Percentiles rank a stretch among this genome's conserved stretches.
Evolutionary conservation across 176 grass and related monocot genomes (phyloP).

Genomic region (Lolium rigidum): DNA sequence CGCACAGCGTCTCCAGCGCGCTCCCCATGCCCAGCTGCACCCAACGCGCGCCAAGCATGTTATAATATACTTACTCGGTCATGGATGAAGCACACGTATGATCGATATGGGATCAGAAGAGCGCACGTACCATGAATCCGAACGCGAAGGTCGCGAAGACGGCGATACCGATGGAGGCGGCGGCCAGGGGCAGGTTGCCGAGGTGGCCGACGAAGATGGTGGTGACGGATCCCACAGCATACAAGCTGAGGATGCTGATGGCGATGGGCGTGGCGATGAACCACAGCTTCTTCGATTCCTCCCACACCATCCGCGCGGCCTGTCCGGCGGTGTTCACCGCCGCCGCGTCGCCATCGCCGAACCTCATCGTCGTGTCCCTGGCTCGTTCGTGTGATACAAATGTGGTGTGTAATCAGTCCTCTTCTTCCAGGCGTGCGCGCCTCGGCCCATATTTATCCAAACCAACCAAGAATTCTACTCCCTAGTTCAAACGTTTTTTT

Average conservation of each 20-base stretch:
- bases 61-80: too few relatives aligned
- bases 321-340: not conserved
- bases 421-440: too few relatives aligned
- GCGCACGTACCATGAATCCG: slow-evolving; percentile 49
- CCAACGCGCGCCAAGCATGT: too few relatives aligned
- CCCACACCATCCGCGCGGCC: slow-evolving; percentile 26
- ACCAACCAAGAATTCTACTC: too few relatives aligned
- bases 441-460: too few relatives aligned
- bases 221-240: slow-evolving; percentile 44
- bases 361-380: too few relatives aligned
- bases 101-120: too few relatives aligned
- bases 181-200: slow-evolving; percentile 60
- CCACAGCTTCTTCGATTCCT: slow-evolving; percentile 57
- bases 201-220: slow-evolving; percentile 68
- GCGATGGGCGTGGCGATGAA: slow-evolving; percentile 58
- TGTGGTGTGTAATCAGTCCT: too few relatives aligned
- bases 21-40: slow-evolving; percentile 66
- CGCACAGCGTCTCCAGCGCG: slow-evolving; percentile 68
- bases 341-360: not conserved
- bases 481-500: too few relatives aligned
- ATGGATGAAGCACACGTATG: too few relatives aligned
- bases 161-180: slow-evolving; percentile 59
- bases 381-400: too few relatives aligned
- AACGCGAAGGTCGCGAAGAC: slow-evolving; percentile 59
- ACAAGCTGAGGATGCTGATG: slow-evolving; percentile 46